These are phyloP conservation scores for Solanum aculeatissimum DNA, from an alignment of 305 asterid species.

Conservation along the genomic window DNA sequence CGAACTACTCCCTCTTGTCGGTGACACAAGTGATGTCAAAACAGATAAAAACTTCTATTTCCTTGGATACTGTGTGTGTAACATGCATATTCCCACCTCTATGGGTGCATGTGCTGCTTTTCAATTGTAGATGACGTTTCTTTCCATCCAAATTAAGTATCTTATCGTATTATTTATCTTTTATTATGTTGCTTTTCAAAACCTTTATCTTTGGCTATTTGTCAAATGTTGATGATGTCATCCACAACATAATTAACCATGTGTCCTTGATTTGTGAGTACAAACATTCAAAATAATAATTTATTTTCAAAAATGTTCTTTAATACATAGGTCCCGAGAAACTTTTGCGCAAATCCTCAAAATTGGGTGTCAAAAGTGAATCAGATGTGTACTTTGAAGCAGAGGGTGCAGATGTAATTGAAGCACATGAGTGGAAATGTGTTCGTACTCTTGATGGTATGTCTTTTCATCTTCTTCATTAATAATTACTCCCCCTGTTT, in stretches of 20 bases:
- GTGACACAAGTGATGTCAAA: background rate
- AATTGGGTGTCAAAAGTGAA: slow-evolving; percentile 27
- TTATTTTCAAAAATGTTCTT: background rate
- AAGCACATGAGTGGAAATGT: slow-evolving; percentile 93
- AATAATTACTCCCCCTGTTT: background rate
- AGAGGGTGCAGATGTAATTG: slow-evolving; percentile 71
- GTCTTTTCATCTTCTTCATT: background rate
- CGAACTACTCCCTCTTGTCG: too few species aligned
- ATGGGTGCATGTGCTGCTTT: background rate
- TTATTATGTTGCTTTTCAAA: background rate
- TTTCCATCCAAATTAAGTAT: background rate
- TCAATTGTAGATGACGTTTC: background rate
- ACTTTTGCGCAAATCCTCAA: slow-evolving; percentile 71
- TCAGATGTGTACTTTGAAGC: slow-evolving; percentile 49
- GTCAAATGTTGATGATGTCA: background rate
- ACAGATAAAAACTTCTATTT: background rate
- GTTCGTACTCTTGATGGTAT: slow-evolving; percentile 81
- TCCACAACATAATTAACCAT: background rate
- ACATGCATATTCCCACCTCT: background rate
- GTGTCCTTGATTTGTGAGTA: background rate
- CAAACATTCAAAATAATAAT: background rate
- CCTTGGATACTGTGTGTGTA: background rate
- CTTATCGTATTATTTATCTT: background rate
- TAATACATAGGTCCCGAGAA: slow-evolving; percentile 61
- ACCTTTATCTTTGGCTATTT: background rate